Evolutionary conservation across 139 green algal species (phyloP).

Genomic region (Microglena sp.): DNA sequence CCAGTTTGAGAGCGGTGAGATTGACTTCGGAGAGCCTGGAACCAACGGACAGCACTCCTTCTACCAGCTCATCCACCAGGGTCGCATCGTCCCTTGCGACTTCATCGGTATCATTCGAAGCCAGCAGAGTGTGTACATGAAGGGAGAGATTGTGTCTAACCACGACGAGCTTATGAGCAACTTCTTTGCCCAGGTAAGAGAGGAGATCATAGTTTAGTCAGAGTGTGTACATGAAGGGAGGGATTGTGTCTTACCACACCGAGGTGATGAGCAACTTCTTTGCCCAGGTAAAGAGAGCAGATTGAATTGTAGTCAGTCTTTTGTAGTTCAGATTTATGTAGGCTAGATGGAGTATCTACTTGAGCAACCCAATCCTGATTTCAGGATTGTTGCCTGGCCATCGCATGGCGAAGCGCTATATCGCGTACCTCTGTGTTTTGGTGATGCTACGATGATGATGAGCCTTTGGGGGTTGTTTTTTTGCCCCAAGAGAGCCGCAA

Average conservation of each 20-base stretch:
- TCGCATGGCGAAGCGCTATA: too few species aligned
- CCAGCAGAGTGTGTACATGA: constrained; percentile 75
- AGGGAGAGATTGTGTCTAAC: constrained; percentile 93
- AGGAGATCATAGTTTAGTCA: constrained; percentile 8
- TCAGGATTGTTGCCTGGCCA: too few species aligned
- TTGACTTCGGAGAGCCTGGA: constrained; percentile 99
- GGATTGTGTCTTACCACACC: constrained; percentile 97
- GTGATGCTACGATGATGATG: too few species aligned
- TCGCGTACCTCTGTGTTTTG: too few species aligned
- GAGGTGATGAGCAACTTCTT: constrained; percentile 99
- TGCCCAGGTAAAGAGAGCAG: constrained; percentile 79
- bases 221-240: constrained; percentile 73
- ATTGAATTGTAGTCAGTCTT: too few species aligned
- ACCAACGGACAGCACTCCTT: constrained; percentile 99
- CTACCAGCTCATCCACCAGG: constrained; percentile 98
- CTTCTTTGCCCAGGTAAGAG: constrained; percentile 89
- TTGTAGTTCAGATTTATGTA: too few species aligned
- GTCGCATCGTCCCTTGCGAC: constrained; percentile 90
- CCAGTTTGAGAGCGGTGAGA: constrained; percentile 80
- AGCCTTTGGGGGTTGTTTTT: too few species aligned
- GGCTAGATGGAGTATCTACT: too few species aligned
- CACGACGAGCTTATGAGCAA: constrained; percentile 99
- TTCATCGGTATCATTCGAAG: constrained; percentile 94
- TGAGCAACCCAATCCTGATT: too few species aligned
- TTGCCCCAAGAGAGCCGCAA: too few species aligned